Conservation (phyloP, 1,284 basidiomycete genomes). For the Moniliophthora roreri region DNA sequence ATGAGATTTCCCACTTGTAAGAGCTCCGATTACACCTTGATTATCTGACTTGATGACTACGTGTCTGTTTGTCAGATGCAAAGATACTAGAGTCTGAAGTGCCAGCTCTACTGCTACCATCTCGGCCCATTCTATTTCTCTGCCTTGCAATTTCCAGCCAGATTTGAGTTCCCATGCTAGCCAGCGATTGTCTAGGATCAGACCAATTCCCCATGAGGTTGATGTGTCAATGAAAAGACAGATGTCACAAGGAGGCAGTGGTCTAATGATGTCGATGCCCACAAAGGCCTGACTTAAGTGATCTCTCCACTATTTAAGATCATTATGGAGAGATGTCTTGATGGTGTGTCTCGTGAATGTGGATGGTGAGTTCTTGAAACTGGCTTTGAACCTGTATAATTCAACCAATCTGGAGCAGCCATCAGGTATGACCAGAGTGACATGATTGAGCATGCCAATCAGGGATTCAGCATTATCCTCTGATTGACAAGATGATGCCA, state of each 20-base stretch:
- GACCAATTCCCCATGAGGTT: constrained; percentile 23
- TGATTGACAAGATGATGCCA: background rate
- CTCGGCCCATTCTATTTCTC: constrained; percentile 36
- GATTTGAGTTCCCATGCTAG: constrained; percentile 22
- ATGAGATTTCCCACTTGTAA: constrained; percentile 23
- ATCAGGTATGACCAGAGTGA: constrained; percentile 8
- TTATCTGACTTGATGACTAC: constrained; percentile 32
- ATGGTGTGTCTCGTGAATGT: constrained; percentile 1
- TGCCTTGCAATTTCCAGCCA: constrained; percentile 22
- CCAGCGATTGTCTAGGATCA: constrained; percentile 22
- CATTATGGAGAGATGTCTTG: constrained; percentile 16
- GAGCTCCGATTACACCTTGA: constrained; percentile 28
- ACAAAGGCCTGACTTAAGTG: constrained; percentile 4
- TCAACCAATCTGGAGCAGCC: constrained; percentile 7
- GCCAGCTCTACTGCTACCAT: constrained; percentile 30
- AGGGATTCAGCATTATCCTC: background rate
- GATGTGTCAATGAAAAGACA: constrained; percentile 28
- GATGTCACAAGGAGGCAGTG: constrained; percentile 3
- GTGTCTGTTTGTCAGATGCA: constrained; percentile 12
- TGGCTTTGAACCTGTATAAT: constrained; percentile 12
- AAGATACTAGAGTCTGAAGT: constrained; percentile 4
- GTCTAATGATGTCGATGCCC: constrained; percentile 8
- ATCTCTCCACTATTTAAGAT: constrained; percentile 13
- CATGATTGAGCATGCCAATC: constrained; percentile 18
- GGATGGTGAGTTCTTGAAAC: constrained; percentile 5